Conservation (phyloP, 257 asterid genomes). For the Plectranthus barbatus region DNA sequence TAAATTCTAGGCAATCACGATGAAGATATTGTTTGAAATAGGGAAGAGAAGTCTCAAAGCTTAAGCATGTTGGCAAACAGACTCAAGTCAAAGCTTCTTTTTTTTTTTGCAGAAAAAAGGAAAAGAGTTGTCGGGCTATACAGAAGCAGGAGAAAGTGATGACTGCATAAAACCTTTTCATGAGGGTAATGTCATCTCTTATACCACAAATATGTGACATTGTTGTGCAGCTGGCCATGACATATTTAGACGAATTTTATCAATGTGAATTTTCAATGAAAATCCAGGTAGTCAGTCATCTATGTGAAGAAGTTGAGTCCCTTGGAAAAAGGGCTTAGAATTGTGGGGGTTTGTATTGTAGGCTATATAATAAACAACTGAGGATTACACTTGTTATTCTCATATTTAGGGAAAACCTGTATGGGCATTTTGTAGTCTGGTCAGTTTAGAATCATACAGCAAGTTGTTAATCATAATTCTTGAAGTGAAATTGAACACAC, state of each 20-base stretch:
- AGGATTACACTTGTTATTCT: no score
- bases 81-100: not conserved
- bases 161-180: constrained; percentile 29
- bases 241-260: not conserved
- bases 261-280: no score
- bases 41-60: not conserved
- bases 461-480: no score
- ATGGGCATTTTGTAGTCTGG: no score
- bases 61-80: not conserved
- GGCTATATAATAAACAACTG: no score
- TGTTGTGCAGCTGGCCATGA: not conserved
- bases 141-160: constrained; percentile 27
- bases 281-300: no score
- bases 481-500: no score
- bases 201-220: not conserved
- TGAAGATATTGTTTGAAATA: not conserved
- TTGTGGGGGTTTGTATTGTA: no score
- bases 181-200: constrained; percentile 19
- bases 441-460: no score
- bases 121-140: constrained; percentile 13
- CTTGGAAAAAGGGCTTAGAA: no score
- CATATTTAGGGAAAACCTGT: no score
- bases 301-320: no score
- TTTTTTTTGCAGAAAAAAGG: constrained; percentile 37
- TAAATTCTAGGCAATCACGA: not conserved